Evolutionary conservation across 306 rosid species (phyloP).

Genomic region (Potentilla sterilis): DNA sequence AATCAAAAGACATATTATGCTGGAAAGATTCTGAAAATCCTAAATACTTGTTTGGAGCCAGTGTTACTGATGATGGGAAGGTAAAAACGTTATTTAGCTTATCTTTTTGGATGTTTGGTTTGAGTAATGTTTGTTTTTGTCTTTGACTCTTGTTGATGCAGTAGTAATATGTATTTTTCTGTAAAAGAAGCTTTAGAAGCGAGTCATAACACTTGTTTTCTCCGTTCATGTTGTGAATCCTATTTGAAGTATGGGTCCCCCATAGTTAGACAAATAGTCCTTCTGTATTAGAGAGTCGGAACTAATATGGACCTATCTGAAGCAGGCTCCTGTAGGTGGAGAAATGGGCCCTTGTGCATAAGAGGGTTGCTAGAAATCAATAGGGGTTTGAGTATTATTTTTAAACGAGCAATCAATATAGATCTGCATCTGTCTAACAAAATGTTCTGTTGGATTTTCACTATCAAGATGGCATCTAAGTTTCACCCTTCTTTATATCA

Average conservation of each 20-base stretch:
- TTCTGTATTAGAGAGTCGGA: too few relatives aligned
- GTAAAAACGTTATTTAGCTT: slow-evolving; percentile 29
- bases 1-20: slow-evolving; percentile 77
- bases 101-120: slow-evolving; percentile 12
- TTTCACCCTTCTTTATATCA: too few relatives aligned
- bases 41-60: slow-evolving; percentile 52
- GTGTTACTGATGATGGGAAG: slow-evolving; percentile 84
- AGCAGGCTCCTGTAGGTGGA: not conserved
- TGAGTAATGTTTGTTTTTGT: not conserved
- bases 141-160: not conserved
- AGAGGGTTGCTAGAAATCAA: too few relatives aligned
- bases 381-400: too few relatives aligned
- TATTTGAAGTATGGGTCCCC: too few relatives aligned
- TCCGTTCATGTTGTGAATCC: not conserved
- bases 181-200: too few relatives aligned
- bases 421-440: not conserved
- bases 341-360: too few relatives aligned
- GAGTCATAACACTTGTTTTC: not conserved
- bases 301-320: too few relatives aligned
- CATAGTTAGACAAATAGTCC: too few relatives aligned
- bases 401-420: too few relatives aligned
- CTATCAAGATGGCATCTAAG: too few relatives aligned
- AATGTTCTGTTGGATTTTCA: not conserved
- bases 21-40: slow-evolving; percentile 88
- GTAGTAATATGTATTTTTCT: not conserved